A percentile compares a stretch with the other conserved stretches of the same genome.
Evolutionary conservation across 257 asterid species (phyloP).

Genomic region (Galeopsis tetrahit): DNA sequence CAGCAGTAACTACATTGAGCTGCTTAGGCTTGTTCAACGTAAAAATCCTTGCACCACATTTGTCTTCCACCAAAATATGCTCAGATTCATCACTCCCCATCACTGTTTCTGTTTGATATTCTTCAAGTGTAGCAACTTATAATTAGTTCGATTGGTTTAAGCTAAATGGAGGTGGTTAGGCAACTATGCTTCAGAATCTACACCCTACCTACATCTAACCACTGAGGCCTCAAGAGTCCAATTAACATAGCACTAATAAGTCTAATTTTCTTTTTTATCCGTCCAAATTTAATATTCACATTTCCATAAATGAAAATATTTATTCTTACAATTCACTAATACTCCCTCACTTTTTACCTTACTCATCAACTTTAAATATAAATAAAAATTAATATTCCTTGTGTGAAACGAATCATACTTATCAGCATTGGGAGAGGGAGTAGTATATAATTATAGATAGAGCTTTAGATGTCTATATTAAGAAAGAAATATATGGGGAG

Average conservation of each 20-base stretch:
- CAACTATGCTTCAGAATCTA: not conserved
- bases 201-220: not conserved
- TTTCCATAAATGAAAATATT: too few relatives aligned
- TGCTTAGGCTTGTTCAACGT: constrained; percentile 81
- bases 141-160: not conserved
- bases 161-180: not conserved
- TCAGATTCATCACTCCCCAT: constrained; percentile 4
- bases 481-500: not conserved
- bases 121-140: not conserved
- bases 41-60: constrained; percentile 48
- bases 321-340: too few relatives aligned
- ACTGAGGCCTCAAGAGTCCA: not conserved
- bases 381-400: too few relatives aligned
- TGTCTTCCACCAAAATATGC: constrained; percentile 75
- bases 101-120: not conserved
- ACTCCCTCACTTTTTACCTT: too few relatives aligned
- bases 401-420: too few relatives aligned
- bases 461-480: not conserved
- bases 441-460: not conserved
- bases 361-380: too few relatives aligned
- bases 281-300: too few relatives aligned
- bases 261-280: too few relatives aligned
- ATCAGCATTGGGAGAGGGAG: too few relatives aligned
- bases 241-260: not conserved
- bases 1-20: constrained; percentile 72